phyloP scores from a whole-genome alignment of 176 grass and related monocot species.

The Avena eriantha region DNA sequence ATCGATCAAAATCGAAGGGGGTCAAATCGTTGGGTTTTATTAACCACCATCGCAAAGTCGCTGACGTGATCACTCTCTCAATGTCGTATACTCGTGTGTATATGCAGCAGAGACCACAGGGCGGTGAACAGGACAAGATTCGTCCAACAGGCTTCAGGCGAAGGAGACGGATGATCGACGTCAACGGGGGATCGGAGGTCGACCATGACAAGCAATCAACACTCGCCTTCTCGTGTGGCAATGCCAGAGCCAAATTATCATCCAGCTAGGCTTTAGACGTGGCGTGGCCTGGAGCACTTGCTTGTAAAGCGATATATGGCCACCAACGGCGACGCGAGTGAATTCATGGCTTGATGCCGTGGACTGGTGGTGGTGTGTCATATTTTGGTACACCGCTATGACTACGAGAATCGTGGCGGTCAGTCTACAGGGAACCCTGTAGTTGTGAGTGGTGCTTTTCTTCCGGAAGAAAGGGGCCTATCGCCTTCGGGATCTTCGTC shows the following conservation, averaged over 20 bases:
- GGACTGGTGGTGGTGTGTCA: no score
- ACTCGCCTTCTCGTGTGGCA: not conserved
- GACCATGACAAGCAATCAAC: not conserved
- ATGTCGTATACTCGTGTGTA: no score
- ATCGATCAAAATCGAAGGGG: no score
- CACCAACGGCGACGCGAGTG: no score
- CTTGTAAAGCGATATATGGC: not conserved
- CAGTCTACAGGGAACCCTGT: no score
- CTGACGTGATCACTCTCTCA: not conserved
- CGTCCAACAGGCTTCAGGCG: not conserved
- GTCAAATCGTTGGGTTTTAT: no score
- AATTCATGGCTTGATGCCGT: no score
- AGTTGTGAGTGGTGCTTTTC: no score
- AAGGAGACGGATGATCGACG: not conserved
- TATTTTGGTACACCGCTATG: no score
- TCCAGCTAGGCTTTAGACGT: not conserved
- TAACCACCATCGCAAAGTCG: no score
- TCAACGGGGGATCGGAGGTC: no score
- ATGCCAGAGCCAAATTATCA: not conserved
- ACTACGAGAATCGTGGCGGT: no score
- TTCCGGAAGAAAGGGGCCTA: not conserved
- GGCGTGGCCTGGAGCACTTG: not conserved
- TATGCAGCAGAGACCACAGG: not conserved
- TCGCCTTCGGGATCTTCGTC: not conserved
- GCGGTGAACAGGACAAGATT: constrained; percentile 10